Percentiles rank a stretch among this genome's conserved stretches.
Conservation (phyloP, 179 eudicot genomes). For the Silene coronaria region DNA sequence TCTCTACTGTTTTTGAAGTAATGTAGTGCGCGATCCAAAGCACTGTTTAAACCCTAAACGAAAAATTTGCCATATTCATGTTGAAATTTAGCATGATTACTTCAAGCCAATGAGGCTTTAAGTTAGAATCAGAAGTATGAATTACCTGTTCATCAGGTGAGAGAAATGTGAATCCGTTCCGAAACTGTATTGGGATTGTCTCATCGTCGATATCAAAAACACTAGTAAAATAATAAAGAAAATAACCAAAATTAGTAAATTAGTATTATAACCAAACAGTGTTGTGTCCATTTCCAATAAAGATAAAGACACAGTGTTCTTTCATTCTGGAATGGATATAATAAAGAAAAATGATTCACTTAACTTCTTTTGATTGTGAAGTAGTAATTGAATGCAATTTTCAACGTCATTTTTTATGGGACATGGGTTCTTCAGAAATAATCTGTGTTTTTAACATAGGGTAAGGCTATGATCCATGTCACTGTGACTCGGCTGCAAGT, state of each 20-base stretch:
- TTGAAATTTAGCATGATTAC: not conserved
- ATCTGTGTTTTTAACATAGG: no score
- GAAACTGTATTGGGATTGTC: constrained; percentile 57
- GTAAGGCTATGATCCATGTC: no score
- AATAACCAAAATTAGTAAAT: not conserved
- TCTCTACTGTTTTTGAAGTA: constrained; percentile 41
- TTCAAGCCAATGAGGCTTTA: not conserved
- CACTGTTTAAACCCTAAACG: constrained; percentile 59
- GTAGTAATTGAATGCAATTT: no score
- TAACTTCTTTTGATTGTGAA: no score
- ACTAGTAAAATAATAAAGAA: constrained; percentile 33
- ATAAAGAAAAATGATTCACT: no score
- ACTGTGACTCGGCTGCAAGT: no score
- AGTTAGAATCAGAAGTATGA: not conserved
- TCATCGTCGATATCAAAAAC: constrained; percentile 87
- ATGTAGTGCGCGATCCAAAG: constrained; percentile 71
- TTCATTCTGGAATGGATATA: not conserved
- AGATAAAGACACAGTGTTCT: not conserved
- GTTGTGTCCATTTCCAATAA: not conserved
- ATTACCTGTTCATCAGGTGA: constrained; percentile 79
- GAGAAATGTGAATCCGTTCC: constrained; percentile 78
- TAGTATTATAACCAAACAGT: not conserved
- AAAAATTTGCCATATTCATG: not conserved
- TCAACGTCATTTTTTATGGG: no score
- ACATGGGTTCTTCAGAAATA: no score